Evolutionary conservation across 1,139 yeast genomes (phyloP).

Genomic region (Zygotorulaspora mrakii): DNA sequence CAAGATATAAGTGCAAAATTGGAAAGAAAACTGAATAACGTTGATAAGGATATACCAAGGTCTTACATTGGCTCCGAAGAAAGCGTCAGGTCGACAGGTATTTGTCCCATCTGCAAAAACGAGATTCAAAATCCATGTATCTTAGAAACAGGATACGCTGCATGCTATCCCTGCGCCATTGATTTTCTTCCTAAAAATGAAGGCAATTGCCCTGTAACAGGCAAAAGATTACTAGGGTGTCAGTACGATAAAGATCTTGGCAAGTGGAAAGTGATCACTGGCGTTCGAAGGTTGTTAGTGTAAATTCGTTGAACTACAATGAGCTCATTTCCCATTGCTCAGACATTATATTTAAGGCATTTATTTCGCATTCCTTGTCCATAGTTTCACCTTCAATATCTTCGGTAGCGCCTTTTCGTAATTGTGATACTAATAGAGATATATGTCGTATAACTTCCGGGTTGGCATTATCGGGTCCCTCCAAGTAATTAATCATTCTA

Average conservation of each 20-base stretch:
- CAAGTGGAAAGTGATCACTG: conserved; percentile 64
- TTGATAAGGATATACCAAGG: conserved; percentile 52
- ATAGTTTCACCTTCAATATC: conserved; percentile 29
- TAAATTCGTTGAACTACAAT: conserved; percentile 27
- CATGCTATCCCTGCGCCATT: conserved; percentile 84
- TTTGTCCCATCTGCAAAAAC: conserved; percentile 72
- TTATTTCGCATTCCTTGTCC: conserved; percentile 29
- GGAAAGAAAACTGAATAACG: conserved; percentile 47
- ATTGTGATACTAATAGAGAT: conserved; percentile 23
- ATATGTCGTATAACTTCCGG: conserved; percentile 21
- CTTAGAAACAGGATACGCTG: conserved; percentile 87
- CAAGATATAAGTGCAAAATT: conserved; percentile 68
- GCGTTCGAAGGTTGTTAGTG: conserved; percentile 67
- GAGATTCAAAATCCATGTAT: conserved; percentile 74
- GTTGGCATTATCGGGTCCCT: conserved; percentile 8
- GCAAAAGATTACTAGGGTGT: conserved; percentile 68
- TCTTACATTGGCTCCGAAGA: conserved; percentile 40
- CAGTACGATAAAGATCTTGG: conserved; percentile 53
- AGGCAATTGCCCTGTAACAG: conserved; percentile 85
- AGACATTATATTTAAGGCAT: conserved; percentile 23
- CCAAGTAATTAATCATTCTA: conserved; percentile 21
- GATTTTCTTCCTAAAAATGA: conserved; percentile 54
- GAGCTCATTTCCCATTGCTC: conserved; percentile 32
- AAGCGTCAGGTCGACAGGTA: conserved; percentile 17
- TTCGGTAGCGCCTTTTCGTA: conserved; percentile 21